These are phyloP conservation scores for Berberis vulgaris DNA, from an alignment of 164 flowering plant species.

Conservation along the genomic window DNA sequence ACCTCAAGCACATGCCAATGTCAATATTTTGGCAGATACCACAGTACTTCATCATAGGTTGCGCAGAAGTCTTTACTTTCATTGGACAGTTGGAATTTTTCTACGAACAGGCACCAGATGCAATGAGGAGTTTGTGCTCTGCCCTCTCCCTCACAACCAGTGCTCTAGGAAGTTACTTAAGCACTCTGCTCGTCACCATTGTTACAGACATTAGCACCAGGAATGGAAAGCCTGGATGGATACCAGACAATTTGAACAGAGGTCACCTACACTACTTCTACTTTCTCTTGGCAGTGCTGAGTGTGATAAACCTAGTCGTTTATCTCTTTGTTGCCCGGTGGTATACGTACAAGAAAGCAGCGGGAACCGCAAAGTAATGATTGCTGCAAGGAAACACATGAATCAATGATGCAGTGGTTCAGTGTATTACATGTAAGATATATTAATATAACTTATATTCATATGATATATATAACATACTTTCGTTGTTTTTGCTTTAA, in stretches of 20 bases:
- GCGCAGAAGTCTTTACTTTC: constrained; percentile 60
- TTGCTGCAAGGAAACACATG: no score
- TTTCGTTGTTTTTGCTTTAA: no score
- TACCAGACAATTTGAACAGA: constrained; percentile 62
- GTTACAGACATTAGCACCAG: constrained; percentile 43
- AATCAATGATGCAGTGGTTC: no score
- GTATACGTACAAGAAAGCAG: background rate
- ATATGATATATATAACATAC: no score
- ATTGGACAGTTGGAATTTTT: constrained; percentile 74
- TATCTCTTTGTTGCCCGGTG: background rate
- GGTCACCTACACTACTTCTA: constrained; percentile 67
- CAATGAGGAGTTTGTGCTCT: constrained; percentile 59
- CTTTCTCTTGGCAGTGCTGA: constrained; percentile 22
- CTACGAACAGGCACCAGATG: constrained; percentile 77
- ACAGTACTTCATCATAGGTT: constrained; percentile 62
- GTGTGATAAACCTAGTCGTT: background rate
- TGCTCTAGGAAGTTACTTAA: constrained; percentile 60
- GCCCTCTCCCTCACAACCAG: constrained; percentile 55
- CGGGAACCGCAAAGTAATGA: background rate
- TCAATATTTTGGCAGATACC: constrained; percentile 68
- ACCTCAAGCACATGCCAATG: constrained; percentile 27
- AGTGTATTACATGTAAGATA: no score
- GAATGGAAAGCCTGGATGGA: constrained; percentile 60
- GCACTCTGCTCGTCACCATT: constrained; percentile 58
- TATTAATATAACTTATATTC: no score